Base-by-base conservation (phyloP, 2,329 filamentous ascomycete genomes). In the Fusarium sublunatum region DNA sequence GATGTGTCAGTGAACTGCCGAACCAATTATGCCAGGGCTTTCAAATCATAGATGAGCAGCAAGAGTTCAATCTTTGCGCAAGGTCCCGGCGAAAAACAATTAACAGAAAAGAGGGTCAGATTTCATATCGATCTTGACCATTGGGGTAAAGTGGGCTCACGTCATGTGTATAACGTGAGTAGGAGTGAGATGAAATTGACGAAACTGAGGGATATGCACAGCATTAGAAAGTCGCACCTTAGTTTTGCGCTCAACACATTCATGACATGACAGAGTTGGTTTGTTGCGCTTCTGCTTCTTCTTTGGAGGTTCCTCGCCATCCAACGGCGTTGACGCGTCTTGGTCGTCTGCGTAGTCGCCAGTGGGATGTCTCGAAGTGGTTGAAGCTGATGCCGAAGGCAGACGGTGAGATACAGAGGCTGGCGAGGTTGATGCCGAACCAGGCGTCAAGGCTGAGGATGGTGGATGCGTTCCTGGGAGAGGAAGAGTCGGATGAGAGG, bases 251-350 rank as follows among this genome's bases (percentile, higher is more conserved):
- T 92, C 90, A 22, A 93, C 91, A 72, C 91, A 94, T 73, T 92
- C 90, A 61, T 88, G 85, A 70, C 91, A 93, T 44, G 89, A 92
- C 61, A 93, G 73, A 1, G 91, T 93, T 4, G 91, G 91, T 75
- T 94, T 94, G 77, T 94, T 94, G 43, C 91, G 86, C 79, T 91
- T 93, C 78, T 93, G 91, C 77, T 90, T 92, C 79, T 91, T 91
- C 74, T 79, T 83, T 10, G 78, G 72, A n/a, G 79, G 82, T 39
- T 79, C 76, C 32, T 74, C 73, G n/a, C 61, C 70, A 54, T 67
- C 66, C 9, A 64, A 39, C 7, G 54, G 58, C 50, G 58, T 67
- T 7, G 55, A 56, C n/a, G 43, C 65, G 58, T 70, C 65, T 25
- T 58, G 56, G 25, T 72, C 70, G 32, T 67, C 61, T 31, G 29